These are phyloP conservation scores for Cymbopogon flexuosus DNA, from an alignment of 202 grass and related monocot species.

Conservation along the genomic window DNA sequence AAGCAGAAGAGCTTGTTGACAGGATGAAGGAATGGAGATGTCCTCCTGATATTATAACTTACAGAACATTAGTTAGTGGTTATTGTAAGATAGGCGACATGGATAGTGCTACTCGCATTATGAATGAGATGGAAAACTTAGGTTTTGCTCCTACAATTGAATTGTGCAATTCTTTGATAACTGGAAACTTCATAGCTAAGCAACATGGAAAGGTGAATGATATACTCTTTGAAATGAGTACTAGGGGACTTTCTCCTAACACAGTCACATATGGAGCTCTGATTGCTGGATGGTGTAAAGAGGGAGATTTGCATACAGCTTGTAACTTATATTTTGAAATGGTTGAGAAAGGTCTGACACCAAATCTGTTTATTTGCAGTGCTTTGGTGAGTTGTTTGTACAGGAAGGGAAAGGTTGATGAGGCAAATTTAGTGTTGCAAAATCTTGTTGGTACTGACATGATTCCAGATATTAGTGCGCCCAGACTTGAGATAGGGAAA, in stretches of 20 bases:
- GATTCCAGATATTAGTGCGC: constrained; percentile 52
- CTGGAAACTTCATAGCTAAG: constrained; percentile 55
- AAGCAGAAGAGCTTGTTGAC: constrained; percentile 59
- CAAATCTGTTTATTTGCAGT: constrained; percentile 78
- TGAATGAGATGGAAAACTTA: constrained; percentile 53
- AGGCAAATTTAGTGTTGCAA: constrained; percentile 76
- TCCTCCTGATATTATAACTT: constrained; percentile 62
- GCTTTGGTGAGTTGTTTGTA: constrained; percentile 69
- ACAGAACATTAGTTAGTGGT: constrained; percentile 68
- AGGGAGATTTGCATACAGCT: constrained; percentile 64
- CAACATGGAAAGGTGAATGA: constrained; percentile 48
- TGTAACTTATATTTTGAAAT: constrained; percentile 70
- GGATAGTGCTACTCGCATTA: constrained; percentile 45
- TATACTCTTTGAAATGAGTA: constrained; percentile 49
- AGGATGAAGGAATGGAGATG: constrained; percentile 64
- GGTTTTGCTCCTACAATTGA: constrained; percentile 69
- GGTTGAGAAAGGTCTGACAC: constrained; percentile 55
- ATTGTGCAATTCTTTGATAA: constrained; percentile 93
- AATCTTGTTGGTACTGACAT: constrained; percentile 52
- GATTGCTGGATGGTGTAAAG: constrained; percentile 86
- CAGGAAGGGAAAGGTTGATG: constrained; percentile 76
- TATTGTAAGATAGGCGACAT: constrained; percentile 79
- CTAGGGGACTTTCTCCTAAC: constrained; percentile 59
- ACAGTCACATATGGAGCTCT: constrained; percentile 73
- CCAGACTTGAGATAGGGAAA: constrained; percentile 39